Base-by-base conservation (phyloP, 345 rosid species). In the Populus ilicifolia region DNA sequence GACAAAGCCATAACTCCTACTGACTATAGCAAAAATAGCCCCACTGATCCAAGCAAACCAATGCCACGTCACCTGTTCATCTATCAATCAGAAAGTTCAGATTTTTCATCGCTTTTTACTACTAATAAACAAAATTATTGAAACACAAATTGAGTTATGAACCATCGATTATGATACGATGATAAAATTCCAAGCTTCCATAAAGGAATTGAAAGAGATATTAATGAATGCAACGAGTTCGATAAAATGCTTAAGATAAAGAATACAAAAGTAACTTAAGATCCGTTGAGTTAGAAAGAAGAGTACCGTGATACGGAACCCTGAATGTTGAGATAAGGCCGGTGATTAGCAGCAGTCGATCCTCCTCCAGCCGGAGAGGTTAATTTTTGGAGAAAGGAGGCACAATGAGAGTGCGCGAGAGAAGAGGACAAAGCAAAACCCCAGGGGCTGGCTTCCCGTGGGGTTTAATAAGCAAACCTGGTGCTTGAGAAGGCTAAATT, bases 1-100 rank as follows among this genome's bases (percentile, higher is more conserved):
- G 83, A 79, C 52, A 85, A 79, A 64, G 90, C 91, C 94, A 89
- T 90, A 20, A 18, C 77, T 67, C 56, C 27, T 39, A 56, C 36
- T 13, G 21, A 6, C 64, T 16, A 70, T 16, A 70, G 63, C 46
- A 23, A 77, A 23, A 8, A 16, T 10, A 46, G 52, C 14, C 48
- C 65, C 44, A 39, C 30, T 30, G 54, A 65, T 30, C 13, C 20
- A 62, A 59, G 21, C 8, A 20, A 18, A 18, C 52, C 69, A n/a
- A 33, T 12, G 12, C 16, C 29, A n/a, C 48, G 7, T 61, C 68
- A 30, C 64, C 43, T 23, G 65, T 25, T 46, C 80, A 78, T 71
- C 52, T 46, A 10, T 20, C 4, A 35, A 7, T 17, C 12, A 23
- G 16, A 73, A 62, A 25, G 23, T 38, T 59, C 62, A 48, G 50